A percentile compares a stretch with the other conserved stretches of the same genome.
phyloP scores from a whole-genome alignment of 352 stramenopile genomes.

The Pythium periplocum region DNA sequence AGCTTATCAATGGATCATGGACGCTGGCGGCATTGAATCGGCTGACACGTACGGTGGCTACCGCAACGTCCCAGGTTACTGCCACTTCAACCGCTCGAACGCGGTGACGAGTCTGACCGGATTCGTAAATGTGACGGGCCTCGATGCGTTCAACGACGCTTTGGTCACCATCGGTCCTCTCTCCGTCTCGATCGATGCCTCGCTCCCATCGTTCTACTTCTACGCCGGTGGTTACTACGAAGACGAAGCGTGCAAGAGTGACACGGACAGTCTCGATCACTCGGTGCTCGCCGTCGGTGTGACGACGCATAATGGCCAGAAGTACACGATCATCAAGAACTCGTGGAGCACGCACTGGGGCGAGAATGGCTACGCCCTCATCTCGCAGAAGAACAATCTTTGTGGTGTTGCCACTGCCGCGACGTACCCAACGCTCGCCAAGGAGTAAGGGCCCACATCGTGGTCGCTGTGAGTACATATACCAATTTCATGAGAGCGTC shows the following conservation, averaged over 20 bases:
- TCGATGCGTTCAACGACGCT: slow-evolving; percentile 77
- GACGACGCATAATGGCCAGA: slow-evolving; percentile 82
- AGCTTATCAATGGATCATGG: slow-evolving; percentile 87
- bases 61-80: slow-evolving; percentile 85
- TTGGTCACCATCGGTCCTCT: slow-evolving; percentile 77
- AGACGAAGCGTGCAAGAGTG: slow-evolving; percentile 85
- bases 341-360: slow-evolving; percentile 93
- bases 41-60: slow-evolving; percentile 83
- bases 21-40: slow-evolving; percentile 72
- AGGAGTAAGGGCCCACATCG: background rate
- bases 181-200: slow-evolving; percentile 86
- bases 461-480: too few species aligned
- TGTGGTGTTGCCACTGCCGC: slow-evolving; percentile 92
- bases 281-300: slow-evolving; percentile 90
- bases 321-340: slow-evolving; percentile 95
- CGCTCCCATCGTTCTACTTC: slow-evolving; percentile 86
- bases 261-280: slow-evolving; percentile 90
- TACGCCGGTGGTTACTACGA: slow-evolving; percentile 86
- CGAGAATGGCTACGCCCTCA: slow-evolving; percentile 91
- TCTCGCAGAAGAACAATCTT: slow-evolving; percentile 91
- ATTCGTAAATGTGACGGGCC: slow-evolving; percentile 77
- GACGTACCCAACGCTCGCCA: slow-evolving; percentile 72
- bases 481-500: too few species aligned
- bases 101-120: slow-evolving; percentile 67
- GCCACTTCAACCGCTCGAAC: slow-evolving; percentile 78